Percentiles rank a stretch among this genome's conserved stretches.
Evolutionary conservation across 2,329 filamentous ascomycete genomes (phyloP).

Genomic region (Metarhizium rileyi): DNA sequence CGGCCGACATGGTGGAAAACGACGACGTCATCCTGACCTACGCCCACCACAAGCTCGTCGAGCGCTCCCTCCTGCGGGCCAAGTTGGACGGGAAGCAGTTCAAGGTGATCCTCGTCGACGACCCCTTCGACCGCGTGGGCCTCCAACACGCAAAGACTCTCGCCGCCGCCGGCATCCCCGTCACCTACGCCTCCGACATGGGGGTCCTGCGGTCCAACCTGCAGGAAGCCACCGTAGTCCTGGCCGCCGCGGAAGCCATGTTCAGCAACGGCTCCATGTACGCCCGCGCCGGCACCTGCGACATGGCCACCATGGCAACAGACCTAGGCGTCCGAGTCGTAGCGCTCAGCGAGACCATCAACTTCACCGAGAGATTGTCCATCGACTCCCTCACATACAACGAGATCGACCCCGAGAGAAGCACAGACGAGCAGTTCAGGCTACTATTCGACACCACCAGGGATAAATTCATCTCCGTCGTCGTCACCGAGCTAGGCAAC

Average conservation of each 20-base stretch:
- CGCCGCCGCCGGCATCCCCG: constrained; percentile 56
- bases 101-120: constrained; percentile 75
- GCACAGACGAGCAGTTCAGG: constrained; percentile 40
- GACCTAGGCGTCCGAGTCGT: constrained; percentile 71
- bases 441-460: constrained; percentile 90
- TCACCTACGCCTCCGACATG: constrained; percentile 70
- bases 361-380: constrained; percentile 78
- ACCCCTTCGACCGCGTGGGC: constrained; percentile 44
- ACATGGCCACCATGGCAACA: constrained; percentile 75
- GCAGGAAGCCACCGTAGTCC: constrained; percentile 56
- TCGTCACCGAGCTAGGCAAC: constrained; percentile 85
- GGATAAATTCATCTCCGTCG: constrained; percentile 74
- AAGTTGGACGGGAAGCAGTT: constrained; percentile 63
- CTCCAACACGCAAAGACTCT: constrained; percentile 59
- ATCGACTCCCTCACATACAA: constrained; percentile 91
- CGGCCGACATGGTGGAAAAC: constrained; percentile 63
- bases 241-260: constrained; percentile 90
- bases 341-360: constrained; percentile 88
- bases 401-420: constrained; percentile 73
- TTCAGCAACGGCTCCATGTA: constrained; percentile 91
- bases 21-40: constrained; percentile 82
- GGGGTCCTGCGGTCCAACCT: constrained; percentile 69
- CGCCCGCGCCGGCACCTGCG: constrained; percentile 75
- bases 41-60: constrained; percentile 76
- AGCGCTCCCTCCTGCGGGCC: constrained; percentile 69